Percentiles rank a stretch among this genome's conserved stretches.
Conservation (phyloP, 2,329 filamentous ascomycete species). For the Botryotinia narcissicola region DNA sequence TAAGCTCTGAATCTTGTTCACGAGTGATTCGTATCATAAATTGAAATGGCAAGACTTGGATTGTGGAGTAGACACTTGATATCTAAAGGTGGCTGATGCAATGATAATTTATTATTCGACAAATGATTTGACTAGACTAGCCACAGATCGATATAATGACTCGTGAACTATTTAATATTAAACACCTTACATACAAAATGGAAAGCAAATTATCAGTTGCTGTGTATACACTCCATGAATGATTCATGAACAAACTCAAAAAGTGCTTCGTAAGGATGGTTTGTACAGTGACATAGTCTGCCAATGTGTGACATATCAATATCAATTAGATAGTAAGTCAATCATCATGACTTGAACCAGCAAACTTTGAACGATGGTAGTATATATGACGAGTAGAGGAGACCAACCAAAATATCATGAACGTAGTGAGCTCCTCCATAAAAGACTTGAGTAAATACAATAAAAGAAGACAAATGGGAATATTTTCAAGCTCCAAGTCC, state of each 20-base stretch:
- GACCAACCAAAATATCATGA: not conserved
- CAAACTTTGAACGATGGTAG: not conserved
- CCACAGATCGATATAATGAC: not conserved
- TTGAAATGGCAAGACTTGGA: not conserved
- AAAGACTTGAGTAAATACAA: not conserved
- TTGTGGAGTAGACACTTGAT: not conserved
- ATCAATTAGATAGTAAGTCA: no score
- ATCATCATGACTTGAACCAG: not conserved
- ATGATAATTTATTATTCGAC: not conserved
- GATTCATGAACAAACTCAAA: not conserved
- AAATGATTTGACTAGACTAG: not conserved
- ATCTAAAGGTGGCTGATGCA: not conserved
- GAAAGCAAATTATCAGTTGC: not conserved
- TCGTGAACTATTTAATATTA: not conserved
- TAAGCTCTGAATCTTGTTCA: not conserved
- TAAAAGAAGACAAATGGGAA: not conserved
- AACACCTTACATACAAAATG: not conserved
- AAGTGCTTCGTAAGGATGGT: not conserved
- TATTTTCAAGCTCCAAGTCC: not conserved
- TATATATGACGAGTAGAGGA: not conserved
- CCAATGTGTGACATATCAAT: not conserved
- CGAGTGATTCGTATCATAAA: not conserved
- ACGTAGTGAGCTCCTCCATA: not conserved
- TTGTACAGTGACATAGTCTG: not conserved
- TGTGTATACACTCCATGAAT: not conserved